Conservation (phyloP, 805 yeast species). For the Candida manassasensis region DNA sequence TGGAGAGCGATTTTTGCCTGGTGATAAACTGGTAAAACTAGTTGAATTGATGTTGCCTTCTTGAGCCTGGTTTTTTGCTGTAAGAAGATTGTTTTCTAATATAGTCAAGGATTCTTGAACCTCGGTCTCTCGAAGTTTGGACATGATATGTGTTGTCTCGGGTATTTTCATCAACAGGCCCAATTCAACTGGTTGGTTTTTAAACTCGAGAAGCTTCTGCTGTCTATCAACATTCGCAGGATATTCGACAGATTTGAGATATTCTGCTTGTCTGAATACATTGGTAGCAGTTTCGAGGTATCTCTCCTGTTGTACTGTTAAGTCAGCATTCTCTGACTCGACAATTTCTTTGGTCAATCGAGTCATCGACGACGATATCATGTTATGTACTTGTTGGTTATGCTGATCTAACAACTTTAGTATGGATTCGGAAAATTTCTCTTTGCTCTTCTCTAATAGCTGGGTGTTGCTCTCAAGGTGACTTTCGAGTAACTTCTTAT, state of each 20-base stretch:
- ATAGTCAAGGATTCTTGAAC: not conserved
- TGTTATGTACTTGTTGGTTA: not conserved
- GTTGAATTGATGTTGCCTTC: no score
- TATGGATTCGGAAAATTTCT: not conserved
- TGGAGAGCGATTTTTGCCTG: no score
- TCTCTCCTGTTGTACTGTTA: not conserved
- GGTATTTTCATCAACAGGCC: not conserved
- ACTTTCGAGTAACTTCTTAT: not conserved
- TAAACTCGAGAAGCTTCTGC: not conserved
- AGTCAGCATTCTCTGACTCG: not conserved
- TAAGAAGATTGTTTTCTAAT: not conserved
- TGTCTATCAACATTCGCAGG: not conserved
- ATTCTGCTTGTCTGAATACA: not conserved
- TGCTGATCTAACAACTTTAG: not conserved
- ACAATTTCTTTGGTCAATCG: conserved; percentile 1
- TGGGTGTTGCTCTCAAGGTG: not conserved
- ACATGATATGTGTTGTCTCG: not conserved
- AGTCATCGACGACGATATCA: not conserved
- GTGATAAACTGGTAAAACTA: no score
- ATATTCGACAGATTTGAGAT: not conserved
- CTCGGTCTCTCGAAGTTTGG: not conserved
- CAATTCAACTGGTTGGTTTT: not conserved
- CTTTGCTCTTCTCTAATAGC: not conserved
- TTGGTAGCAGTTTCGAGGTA: conserved; percentile 1
- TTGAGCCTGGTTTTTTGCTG: not conserved